phyloP scores from a whole-genome alignment of 2,329 filamentous ascomycete species.

The Hortaea werneckii region DNA sequence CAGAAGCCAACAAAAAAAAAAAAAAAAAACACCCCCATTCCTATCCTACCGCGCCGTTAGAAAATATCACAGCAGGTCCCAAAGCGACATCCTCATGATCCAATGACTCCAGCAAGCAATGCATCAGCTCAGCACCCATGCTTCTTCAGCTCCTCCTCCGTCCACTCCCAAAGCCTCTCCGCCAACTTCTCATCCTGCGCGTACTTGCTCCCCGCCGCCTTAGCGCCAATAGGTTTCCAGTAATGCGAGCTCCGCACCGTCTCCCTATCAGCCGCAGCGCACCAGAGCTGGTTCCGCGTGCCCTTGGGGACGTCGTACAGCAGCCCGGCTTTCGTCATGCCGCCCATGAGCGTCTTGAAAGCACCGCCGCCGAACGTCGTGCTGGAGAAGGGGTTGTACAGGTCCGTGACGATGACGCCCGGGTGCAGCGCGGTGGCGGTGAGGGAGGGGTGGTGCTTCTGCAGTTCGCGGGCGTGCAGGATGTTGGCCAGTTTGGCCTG shows the following conservation, averaged over 20 bases:
- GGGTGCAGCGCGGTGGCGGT: conserved; percentile 54
- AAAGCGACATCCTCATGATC: background rate
- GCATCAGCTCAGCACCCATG: background rate
- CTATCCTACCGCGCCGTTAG: too few species aligned
- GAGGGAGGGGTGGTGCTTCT: conserved; percentile 46
- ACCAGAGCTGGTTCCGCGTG: conserved; percentile 20
- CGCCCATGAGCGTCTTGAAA: conserved; percentile 7
- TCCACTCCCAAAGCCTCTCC: conserved; percentile 32
- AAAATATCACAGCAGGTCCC: too few species aligned
- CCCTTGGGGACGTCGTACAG: conserved; percentile 13
- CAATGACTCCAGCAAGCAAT: background rate
- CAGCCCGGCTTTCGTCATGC: background rate
- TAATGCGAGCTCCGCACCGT: conserved; percentile 12
- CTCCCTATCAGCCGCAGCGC: conserved; percentile 12
- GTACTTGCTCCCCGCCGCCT: conserved; percentile 9
- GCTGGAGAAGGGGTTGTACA: conserved; percentile 20
- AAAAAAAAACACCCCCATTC: too few species aligned
- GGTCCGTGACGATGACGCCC: conserved; percentile 53
- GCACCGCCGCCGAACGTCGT: conserved; percentile 5
- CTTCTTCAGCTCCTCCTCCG: conserved; percentile 14
- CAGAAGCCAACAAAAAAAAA: too few species aligned
- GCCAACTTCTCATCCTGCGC: conserved; percentile 17
- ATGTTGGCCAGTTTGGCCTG: conserved; percentile 52
- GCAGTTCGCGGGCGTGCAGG: conserved; percentile 37
- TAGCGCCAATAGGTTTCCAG: conserved; percentile 15